Evolutionary conservation across 495 filamentous ascomycete species (phyloP).

Genomic region (Neurospora sp.): DNA sequence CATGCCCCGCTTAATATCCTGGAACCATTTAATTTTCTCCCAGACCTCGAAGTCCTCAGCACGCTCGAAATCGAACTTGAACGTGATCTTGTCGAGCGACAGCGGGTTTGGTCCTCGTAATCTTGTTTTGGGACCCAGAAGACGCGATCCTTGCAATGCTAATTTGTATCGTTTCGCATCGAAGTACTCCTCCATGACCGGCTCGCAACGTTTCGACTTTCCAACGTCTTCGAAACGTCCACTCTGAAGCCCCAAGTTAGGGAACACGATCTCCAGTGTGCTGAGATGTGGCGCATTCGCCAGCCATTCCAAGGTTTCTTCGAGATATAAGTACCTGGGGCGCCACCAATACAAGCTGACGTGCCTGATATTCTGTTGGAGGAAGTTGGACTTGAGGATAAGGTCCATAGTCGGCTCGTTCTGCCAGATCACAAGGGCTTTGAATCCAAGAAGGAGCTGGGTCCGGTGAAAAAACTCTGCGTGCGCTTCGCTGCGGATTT

Average conservation of each 20-base stretch:
- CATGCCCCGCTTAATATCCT: background rate
- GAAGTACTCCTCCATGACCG: background rate
- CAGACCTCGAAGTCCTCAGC: background rate
- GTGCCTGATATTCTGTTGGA: background rate
- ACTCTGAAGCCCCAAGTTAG: background rate
- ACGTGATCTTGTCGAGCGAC: background rate
- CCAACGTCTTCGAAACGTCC: too few species aligned
- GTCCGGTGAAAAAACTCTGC: background rate
- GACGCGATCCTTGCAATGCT: background rate
- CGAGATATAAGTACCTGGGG: background rate
- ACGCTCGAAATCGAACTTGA: background rate
- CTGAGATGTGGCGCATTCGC: background rate
- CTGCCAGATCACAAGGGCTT: too few species aligned
- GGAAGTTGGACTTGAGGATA: background rate
- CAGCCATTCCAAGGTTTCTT: background rate
- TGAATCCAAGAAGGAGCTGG: background rate
- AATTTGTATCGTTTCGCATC: background rate
- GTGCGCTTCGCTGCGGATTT: background rate
- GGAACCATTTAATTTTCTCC: background rate
- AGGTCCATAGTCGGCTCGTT: background rate
- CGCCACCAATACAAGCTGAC: background rate
- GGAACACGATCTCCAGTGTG: background rate
- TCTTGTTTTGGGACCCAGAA: too few species aligned
- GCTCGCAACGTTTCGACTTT: background rate
- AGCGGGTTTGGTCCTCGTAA: background rate